phyloP scores from a whole-genome alignment of 495 filamentous ascomycete species.

The Cercophora newfieldiana region DNA sequence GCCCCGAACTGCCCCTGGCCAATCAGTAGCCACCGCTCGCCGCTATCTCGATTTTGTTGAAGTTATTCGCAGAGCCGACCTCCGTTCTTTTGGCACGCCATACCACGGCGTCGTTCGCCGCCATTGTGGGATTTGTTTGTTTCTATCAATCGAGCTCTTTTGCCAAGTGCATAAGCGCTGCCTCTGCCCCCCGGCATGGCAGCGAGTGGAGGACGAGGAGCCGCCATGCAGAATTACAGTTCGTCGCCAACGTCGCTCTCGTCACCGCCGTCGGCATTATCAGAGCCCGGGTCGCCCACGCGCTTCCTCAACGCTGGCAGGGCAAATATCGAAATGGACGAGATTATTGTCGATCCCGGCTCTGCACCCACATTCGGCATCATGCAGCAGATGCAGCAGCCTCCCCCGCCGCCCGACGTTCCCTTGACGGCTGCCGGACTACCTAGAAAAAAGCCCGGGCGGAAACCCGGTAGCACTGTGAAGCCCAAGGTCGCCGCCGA shows the following conservation, averaged over 20 bases:
- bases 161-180: not conserved
- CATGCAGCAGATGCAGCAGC: conserved; percentile 29
- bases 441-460: conserved; percentile 51
- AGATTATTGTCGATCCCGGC: conserved; percentile 41
- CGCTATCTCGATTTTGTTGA: not conserved
- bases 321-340: conserved; percentile 41
- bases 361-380: conserved; percentile 32
- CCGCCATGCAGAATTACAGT: conserved; percentile 33
- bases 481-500: conserved; percentile 48
- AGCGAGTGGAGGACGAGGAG: conserved; percentile 18
- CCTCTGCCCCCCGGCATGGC: conserved; percentile 12
- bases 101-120: not conserved
- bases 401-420: conserved; percentile 26
- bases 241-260: conserved; percentile 39
- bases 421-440: conserved; percentile 48
- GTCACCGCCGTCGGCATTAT: conserved; percentile 38
- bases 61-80: conserved; percentile 5
- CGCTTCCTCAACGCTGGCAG: conserved; percentile 34
- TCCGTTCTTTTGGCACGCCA: not conserved
- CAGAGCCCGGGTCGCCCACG: conserved; percentile 38
- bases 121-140: not conserved
- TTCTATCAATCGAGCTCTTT: not conserved
- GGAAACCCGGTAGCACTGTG: conserved; percentile 51
- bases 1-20: not conserved
- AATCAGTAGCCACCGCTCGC: not conserved